Conservation (phyloP, 208 protist species). For the Acanthamoeba royreba region DNA sequence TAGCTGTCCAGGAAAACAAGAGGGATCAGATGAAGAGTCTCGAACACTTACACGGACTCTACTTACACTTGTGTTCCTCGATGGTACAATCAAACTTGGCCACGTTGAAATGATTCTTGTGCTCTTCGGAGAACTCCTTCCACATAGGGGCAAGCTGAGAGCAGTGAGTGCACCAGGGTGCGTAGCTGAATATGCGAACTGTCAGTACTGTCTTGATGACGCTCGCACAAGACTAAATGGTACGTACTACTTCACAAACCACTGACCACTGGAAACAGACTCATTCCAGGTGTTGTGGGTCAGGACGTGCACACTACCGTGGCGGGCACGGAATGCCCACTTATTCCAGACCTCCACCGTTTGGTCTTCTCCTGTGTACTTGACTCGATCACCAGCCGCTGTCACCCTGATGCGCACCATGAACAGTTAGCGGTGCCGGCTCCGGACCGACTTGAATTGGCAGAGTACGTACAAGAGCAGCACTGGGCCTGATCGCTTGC, state of each 20-base stretch:
- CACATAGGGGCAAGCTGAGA: slow-evolving; percentile 42
- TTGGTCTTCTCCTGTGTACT: not conserved
- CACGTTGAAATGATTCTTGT: slow-evolving; percentile 41
- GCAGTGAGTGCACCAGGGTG: slow-evolving; percentile 54
- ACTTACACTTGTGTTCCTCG: not conserved
- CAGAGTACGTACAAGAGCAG: not conserved
- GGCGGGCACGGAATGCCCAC: not conserved
- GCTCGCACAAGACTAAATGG: too few species aligned
- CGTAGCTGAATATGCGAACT: not conserved
- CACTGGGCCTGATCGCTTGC: not conserved
- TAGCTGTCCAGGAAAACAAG: not conserved
- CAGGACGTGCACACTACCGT: not conserved
- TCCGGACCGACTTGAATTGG: too few species aligned
- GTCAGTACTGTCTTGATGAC: too few species aligned
- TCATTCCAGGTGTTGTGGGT: not conserved
- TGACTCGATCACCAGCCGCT: not conserved
- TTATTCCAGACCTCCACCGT: not conserved
- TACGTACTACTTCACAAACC: slow-evolving; percentile 5
- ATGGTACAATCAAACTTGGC: slow-evolving; percentile 52
- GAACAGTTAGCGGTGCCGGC: too few species aligned
- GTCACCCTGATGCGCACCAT: too few species aligned
- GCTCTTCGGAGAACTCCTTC: not conserved
- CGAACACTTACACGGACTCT: not conserved
- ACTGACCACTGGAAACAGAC: not conserved
- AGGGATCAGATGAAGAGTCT: too few species aligned